Conservation (phyloP, 2,329 filamentous ascomycete genomes). For the Talaromyces pinophilus region DNA sequence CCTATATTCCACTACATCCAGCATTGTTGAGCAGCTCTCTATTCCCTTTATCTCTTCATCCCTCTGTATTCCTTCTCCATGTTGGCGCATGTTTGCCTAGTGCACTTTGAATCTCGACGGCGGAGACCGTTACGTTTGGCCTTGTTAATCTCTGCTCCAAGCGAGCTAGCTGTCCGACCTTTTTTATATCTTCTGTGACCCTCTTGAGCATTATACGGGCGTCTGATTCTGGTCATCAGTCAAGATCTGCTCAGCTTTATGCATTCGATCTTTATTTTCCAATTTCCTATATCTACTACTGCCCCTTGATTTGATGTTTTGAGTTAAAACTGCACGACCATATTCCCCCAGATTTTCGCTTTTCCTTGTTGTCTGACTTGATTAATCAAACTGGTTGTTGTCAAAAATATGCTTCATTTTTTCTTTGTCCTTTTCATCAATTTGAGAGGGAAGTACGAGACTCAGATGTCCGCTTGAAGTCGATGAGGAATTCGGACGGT, state of each 20-base stretch:
- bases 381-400: slow-evolving; percentile 13
- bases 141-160: slow-evolving; percentile 28
- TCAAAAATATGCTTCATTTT: slow-evolving; percentile 6
- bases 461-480: neutral
- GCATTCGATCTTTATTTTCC: slow-evolving; percentile 24
- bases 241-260: slow-evolving; percentile 34
- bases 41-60: slow-evolving; percentile 2
- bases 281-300: slow-evolving; percentile 14
- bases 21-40: slow-evolving; percentile 23
- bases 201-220: slow-evolving; percentile 40
- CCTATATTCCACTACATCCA: slow-evolving; percentile 11
- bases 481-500: slow-evolving; percentile 1
- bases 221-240: slow-evolving; percentile 39
- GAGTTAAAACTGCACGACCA: slow-evolving; percentile 18
- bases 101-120: slow-evolving; percentile 22
- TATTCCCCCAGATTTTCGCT: slow-evolving; percentile 20
- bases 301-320: slow-evolving; percentile 19
- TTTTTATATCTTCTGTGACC: slow-evolving; percentile 27
- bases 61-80: slow-evolving; percentile 17
- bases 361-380: slow-evolving; percentile 10
- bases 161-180: slow-evolving; percentile 29
- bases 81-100: slow-evolving; percentile 15
- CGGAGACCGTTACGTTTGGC: slow-evolving; percentile 23
- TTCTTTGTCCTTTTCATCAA: neutral
- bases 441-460: neutral